Base-by-base conservation (phyloP, 1,284 basidiomycete genomes). In the Leccinum subrobustum region DNA sequence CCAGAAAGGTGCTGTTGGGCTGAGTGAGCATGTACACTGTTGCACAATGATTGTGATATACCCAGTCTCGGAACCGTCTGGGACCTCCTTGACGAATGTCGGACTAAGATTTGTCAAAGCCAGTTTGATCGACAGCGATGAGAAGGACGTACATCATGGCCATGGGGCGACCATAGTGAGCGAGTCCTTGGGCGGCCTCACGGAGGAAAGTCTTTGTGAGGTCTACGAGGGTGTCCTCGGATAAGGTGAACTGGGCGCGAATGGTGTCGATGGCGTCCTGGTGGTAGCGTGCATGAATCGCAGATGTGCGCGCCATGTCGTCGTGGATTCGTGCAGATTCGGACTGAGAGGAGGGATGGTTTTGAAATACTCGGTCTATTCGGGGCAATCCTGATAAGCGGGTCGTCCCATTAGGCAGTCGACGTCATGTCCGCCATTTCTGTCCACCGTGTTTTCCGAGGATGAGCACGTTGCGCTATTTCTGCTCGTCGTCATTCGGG, bases 61-160 rank as follows among this genome's bases (percentile, higher is more conserved):
- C 93, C 94, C 96, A 64, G 86, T 89, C 77, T 98, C 95, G 56
- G 87, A 85, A 48, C 95, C 96, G 74, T 95, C 83, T 52, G 96
- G 96, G 25, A 96, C 92, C 60, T 88, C 88, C 25, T 91, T 93
- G 37, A 97, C 92, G 75, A 93, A 98, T 14, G 92, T 91, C 11
- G 95, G 95, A 68, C 90, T 92, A 67, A 59, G 59, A 56, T 12
- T 39, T 58, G 56, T 71, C 39, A 68, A 57, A 54, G 53, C 29
- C 27, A 25, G 39, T 3, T 23, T 63, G 55, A 48, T 65, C 20
- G 31, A 20, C 27, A 6, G 29, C 6, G 55, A 31, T 29, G 62
- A 48, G 48, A 56, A 33, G 44, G 2, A 47, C 83, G 63, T 67
- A 90, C 90, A 96, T 93, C 92, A 96, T 96, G 12, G 93, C 93